Evolutionary conservation across 345 rosid genomes (phyloP), one percentile per base, ranked within the genome.

Genomic region (Bruguiera parviflora): DNA sequence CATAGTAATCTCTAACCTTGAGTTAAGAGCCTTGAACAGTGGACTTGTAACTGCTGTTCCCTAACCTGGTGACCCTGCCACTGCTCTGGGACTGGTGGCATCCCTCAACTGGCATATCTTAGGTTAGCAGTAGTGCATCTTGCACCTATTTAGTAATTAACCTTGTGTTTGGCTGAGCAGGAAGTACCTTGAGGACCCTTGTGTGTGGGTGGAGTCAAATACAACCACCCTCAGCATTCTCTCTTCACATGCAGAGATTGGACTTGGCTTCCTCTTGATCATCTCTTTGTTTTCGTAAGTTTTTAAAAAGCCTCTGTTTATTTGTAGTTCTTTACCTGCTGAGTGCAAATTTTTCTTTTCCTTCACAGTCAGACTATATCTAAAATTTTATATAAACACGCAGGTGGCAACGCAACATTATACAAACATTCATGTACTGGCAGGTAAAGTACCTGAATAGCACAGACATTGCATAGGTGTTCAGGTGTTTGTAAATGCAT

Each of bases 361-460:
- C 28, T 64, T 63, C 72, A 25, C 71, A 67, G 49, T 49, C 74
- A 64, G 51, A 72, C 55, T 25, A 28, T 2, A 35, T 64, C 33
- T 53, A 18, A 60, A 24, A 21, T 59, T 66, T 29, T 55, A 55
- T 74, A 43, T 39, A 24, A 62, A 11, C n/a, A 3, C 82, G 75
- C 88, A 95, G 98, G 83, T 96, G 98, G 98, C 97, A 96, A 80
- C 95, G 97, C 65, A 92, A 96, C 85, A 83, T 96, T 57, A 88
- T 96, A 74, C 99, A 90, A 74, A 84, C 97, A n/a, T 92, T 96
- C 79, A 92, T 96, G 96, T 92, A 87, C 70, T 96, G 99, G 99
- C 99, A 95, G 99, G 99, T 95, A 64, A 15, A 78, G 11, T 71
- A 55, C 57, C 1, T 8, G 49, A 53, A 13, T 5, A 18, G 5